phyloP scores from a whole-genome alignment of 495 filamentous ascomycete genomes.

The Letharia columbiana region DNA sequence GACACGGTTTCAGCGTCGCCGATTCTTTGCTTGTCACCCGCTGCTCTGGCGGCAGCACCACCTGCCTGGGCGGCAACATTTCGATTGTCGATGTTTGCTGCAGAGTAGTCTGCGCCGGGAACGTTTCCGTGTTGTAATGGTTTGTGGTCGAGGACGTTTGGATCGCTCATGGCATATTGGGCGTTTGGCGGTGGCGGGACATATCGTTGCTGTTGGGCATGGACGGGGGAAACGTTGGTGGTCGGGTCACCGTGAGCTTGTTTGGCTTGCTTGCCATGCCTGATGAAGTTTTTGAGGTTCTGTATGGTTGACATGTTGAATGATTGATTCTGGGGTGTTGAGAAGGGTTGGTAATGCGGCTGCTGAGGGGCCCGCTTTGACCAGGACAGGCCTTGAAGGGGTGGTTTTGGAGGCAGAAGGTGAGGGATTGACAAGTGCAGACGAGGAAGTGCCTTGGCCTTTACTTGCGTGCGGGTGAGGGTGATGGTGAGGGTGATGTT shows the following conservation, averaged over 20 bases:
- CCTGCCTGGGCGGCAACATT: conserved; percentile 59
- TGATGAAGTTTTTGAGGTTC: conserved; percentile 95
- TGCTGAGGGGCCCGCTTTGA: not conserved
- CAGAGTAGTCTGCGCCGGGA: conserved; percentile 42
- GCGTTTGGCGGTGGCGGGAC: conserved; percentile 38
- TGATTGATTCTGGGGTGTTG: not conserved
- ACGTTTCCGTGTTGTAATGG: conserved; percentile 31
- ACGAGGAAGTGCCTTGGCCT: not conserved
- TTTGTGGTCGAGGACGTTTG: conserved; percentile 37
- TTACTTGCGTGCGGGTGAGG: too few relatives aligned
- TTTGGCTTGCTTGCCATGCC: conserved; percentile 94
- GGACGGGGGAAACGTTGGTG: conserved; percentile 56
- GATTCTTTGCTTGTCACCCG: conserved; percentile 40
- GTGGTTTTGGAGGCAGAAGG: not conserved
- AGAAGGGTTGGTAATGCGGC: not conserved
- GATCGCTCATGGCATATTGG: conserved; percentile 42
- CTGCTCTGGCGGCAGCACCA: conserved; percentile 47
- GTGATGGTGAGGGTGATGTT: too few relatives aligned
- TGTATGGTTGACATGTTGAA: conserved; percentile 69
- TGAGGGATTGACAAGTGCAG: not conserved
- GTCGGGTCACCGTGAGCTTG: conserved; percentile 56
- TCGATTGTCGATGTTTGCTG: conserved; percentile 46
- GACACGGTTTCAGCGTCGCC: conserved; percentile 26
- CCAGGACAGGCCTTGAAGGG: not conserved
- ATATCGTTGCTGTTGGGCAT: conserved; percentile 56